Evolutionary conservation across 148 eudicot genomes (phyloP).

Genomic region (Pouteria glomerata): DNA sequence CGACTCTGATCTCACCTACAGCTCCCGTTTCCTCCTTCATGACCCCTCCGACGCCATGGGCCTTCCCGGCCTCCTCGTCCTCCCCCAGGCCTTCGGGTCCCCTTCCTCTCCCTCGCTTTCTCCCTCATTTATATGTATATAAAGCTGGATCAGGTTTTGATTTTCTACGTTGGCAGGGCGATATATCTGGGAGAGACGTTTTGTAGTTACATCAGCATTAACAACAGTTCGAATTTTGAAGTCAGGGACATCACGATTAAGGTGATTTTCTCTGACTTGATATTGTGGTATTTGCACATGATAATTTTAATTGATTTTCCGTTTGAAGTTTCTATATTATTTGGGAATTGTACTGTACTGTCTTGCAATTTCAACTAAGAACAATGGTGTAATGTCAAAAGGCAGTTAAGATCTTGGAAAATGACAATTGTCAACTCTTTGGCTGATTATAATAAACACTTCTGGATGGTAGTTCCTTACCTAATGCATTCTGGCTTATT

Average conservation of each 20-base stretch:
- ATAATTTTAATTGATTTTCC: too few relatives aligned
- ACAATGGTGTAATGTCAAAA: too few relatives aligned
- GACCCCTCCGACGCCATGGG: slow-evolving; percentile 65
- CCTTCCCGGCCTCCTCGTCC: slow-evolving; percentile 83
- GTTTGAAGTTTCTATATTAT: too few relatives aligned
- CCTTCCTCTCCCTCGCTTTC: not conserved
- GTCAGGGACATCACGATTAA: slow-evolving; percentile 75
- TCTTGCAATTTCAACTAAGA: too few relatives aligned
- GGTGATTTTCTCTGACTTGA: too few relatives aligned
- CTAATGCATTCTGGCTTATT: too few relatives aligned
- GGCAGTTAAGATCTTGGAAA: too few relatives aligned
- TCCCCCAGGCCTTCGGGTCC: slow-evolving; percentile 93
- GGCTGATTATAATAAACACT: too few relatives aligned
- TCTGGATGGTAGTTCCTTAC: too few relatives aligned
- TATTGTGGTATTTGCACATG: too few relatives aligned
- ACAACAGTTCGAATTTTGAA: slow-evolving; percentile 85
- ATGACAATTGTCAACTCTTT: too few relatives aligned
- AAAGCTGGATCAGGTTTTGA: not conserved
- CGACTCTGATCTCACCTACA: slow-evolving; percentile 47
- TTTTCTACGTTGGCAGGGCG: slow-evolving; percentile 43
- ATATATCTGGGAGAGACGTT: slow-evolving; percentile 98
- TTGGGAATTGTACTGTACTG: too few relatives aligned
- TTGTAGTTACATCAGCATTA: slow-evolving; percentile 92
- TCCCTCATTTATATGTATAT: not conserved
- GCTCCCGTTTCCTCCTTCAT: slow-evolving; percentile 59